phyloP scores from a whole-genome alignment of 306 rosid genomes.

The Lagenaria siceraria region DNA sequence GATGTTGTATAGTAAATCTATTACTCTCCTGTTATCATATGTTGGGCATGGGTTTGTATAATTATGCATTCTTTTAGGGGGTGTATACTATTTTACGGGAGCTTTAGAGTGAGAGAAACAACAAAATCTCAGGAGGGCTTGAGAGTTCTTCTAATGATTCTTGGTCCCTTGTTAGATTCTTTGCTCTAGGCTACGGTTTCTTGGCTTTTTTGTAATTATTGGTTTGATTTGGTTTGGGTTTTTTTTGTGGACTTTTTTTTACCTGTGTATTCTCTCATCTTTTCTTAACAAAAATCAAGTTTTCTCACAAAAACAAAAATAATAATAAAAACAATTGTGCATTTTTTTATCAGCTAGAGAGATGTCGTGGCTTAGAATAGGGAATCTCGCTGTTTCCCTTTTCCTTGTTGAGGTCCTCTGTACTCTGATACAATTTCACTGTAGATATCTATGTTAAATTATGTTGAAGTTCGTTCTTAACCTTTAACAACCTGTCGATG shows the following conservation, averaged over 20 bases:
- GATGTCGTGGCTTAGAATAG: background rate
- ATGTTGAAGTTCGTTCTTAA: background rate
- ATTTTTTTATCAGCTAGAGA: background rate
- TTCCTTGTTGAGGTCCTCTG: background rate
- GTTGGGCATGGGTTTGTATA: background rate
- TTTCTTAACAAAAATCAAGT: no score
- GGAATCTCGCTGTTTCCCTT: background rate
- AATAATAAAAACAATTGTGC: background rate
- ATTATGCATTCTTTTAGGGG: background rate
- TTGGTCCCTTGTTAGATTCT: no score
- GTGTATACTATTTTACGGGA: no score
- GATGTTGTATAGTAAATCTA: background rate
- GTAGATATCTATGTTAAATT: background rate
- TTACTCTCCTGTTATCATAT: background rate
- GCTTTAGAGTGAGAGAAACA: no score
- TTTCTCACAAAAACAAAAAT: no score
- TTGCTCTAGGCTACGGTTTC: no score
- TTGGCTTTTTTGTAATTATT: no score
- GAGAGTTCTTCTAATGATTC: no score
- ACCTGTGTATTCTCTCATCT: no score
- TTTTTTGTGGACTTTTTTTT: no score
- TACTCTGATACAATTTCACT: background rate
- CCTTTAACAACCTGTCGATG: background rate
- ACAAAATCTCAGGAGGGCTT: no score
- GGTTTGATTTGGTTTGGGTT: no score